A percentile compares a stretch with the other conserved stretches of the same genome.
Evolutionary conservation across 495 filamentous ascomycete species (phyloP).

Genomic region (Penicillium coffeae): DNA sequence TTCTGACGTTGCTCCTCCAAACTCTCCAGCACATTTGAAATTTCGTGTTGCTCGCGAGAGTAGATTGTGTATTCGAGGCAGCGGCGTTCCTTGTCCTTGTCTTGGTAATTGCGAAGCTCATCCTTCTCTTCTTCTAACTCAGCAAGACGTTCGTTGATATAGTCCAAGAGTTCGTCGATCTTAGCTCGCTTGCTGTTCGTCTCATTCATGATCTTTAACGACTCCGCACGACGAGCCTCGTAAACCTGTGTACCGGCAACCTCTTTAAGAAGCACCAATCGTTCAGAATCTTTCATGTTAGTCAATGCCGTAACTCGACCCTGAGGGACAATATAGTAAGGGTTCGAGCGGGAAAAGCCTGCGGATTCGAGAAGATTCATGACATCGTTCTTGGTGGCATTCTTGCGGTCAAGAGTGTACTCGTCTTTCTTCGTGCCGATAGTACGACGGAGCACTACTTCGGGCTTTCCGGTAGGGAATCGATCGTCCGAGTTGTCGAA

Average conservation of each 20-base stretch:
- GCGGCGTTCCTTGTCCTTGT: constrained; percentile 88
- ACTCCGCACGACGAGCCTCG: constrained; percentile 83
- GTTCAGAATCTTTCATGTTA: constrained; percentile 94
- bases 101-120: constrained; percentile 85
- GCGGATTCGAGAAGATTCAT: constrained; percentile 94
- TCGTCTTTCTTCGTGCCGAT: constrained; percentile 98
- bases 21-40: constrained; percentile 70
- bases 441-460: constrained; percentile 84
- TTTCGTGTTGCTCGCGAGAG: constrained; percentile 77
- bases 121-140: constrained; percentile 98
- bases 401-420: constrained; percentile 94
- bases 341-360: constrained; percentile 94
- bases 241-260: constrained; percentile 97
- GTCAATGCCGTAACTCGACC: constrained; percentile 93
- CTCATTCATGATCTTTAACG: constrained; percentile 93
- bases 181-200: constrained; percentile 91
- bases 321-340: constrained; percentile 98
- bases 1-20: constrained; percentile 78
- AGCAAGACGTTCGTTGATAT: constrained; percentile 81
- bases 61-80: constrained; percentile 95
- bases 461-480: constrained; percentile 89
- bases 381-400: constrained; percentile 90
- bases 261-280: constrained; percentile 87
- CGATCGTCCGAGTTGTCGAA: constrained; percentile 97
- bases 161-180: constrained; percentile 87